Evolutionary conservation across 345 rosid genomes (phyloP), one percentile per base, ranked within the genome.

Genomic region (Firmiana major): DNA sequence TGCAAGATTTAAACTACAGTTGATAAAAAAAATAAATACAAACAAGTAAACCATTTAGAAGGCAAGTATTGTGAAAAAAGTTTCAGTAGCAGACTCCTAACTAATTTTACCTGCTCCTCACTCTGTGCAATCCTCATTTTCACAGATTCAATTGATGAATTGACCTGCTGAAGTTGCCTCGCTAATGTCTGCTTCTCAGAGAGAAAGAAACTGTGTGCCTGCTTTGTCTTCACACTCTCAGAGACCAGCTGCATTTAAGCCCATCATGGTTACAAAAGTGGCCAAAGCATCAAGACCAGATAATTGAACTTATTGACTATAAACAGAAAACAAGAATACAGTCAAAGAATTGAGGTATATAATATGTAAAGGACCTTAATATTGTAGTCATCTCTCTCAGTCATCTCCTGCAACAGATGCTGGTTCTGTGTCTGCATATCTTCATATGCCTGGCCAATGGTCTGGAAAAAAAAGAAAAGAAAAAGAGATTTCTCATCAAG

Each of bases 341-440:
- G 73, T 43, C 26, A 49, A 38, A 73, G 42, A 31, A 26, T 5
- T 15, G 26, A 46, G 63, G 13, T 15, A 43, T 54, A 74, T 12
- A 73, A 64, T 21, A 34, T 40, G 66, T 31, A 75, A 59, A 68
- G 22, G 68, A 96, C 99, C 97, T 93, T 96, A 79, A 96, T 92
- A 83, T 91, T 93, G 86, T 88, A 90, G 81, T 93, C 97, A 73
- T 96, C 99, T 81, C 97, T 88, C 77, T 92, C 97, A 17, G 92
- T 82, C 82, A 96, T 89, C 84, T 93, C 97, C 80, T 90, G 97
- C 84, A 93, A 80, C 83, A 95, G 86, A 79, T 87, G 89, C 79
- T 96, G 96, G 83, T 96, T 93, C 82, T 92, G 99, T 42, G 90
- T 85, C 89, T 90, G 98, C 99, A 93, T 92, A 81, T 93, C 99